Conservation (phyloP, 208 protist genomes). For the Trypanosoma rangeli region DNA sequence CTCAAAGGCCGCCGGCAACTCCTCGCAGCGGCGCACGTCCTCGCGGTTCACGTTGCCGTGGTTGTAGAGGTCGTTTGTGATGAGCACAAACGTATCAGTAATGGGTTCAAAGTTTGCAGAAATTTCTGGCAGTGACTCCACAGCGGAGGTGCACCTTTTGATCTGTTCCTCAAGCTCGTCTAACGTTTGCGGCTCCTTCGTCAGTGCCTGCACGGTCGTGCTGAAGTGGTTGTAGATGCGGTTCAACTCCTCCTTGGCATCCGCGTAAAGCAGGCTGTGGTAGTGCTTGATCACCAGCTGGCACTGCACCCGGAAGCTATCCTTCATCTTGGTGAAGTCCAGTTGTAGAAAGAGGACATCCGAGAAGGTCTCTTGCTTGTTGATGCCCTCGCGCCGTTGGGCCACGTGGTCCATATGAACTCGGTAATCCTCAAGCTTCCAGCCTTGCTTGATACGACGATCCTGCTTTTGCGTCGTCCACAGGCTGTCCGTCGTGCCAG, state of each 20-base stretch:
- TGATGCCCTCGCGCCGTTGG: conserved; percentile 92
- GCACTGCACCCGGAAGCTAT: conserved; percentile 95
- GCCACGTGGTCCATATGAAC: conserved; percentile 95
- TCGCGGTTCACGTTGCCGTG: conserved; percentile 64
- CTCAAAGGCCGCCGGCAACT: conserved; percentile 84
- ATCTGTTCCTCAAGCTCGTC: conserved; percentile 94
- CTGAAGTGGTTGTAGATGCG: conserved; percentile 89
- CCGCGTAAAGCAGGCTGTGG: conserved; percentile 93
- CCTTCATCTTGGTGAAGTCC: conserved; percentile 97
- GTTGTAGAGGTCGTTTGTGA: conserved; percentile 88
- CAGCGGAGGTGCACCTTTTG: conserved; percentile 71
- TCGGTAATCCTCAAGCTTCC: conserved; percentile 93
- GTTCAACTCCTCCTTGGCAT: conserved; percentile 91
- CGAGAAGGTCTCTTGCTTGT: conserved; percentile 95
- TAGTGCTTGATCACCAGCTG: conserved; percentile 95
- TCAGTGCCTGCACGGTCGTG: conserved; percentile 72
- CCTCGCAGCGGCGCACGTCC: conserved; percentile 88
- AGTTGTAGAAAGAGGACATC: conserved; percentile 95
- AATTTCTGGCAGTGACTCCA: conserved; percentile 79
- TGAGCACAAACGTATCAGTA: conserved; percentile 94
- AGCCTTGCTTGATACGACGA: conserved; percentile 91
- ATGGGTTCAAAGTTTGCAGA: conserved; percentile 92
- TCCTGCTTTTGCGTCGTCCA: conserved; percentile 95
- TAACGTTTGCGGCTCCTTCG: conserved; percentile 88
- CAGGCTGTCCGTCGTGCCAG: conserved; percentile 92